Conservation (phyloP, 495 filamentous ascomycete genomes). For the Lentithecium fluviatile region DNA sequence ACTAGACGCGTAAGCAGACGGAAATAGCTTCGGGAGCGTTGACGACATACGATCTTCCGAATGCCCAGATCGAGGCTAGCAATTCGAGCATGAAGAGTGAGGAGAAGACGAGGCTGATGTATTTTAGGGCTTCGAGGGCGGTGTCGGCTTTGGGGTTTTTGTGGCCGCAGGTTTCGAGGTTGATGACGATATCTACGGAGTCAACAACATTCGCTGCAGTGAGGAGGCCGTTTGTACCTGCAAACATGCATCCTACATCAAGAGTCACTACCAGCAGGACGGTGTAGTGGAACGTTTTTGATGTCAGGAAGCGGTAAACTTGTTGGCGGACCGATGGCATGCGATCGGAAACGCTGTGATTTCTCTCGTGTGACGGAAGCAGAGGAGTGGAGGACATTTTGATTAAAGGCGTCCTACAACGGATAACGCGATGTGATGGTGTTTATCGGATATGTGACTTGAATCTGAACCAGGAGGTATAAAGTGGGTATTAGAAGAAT, state of each 20-base stretch:
- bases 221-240: slow-evolving; percentile 28
- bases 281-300: slow-evolving; percentile 58
- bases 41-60: slow-evolving; percentile 52
- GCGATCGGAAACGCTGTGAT: not conserved
- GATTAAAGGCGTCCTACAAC: not conserved
- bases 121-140: slow-evolving; percentile 45
- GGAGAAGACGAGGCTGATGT: slow-evolving; percentile 53
- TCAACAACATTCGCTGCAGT: not conserved
- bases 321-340: slow-evolving; percentile 25
- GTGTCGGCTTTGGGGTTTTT: slow-evolving; percentile 39
- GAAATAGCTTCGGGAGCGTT: slow-evolving; percentile 7
- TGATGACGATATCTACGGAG: slow-evolving; percentile 55
- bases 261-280: slow-evolving; percentile 56
- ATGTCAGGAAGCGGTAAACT: slow-evolving; percentile 49
- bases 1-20: slow-evolving; percentile 38
- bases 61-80: slow-evolving; percentile 55
- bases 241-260: slow-evolving; percentile 59
- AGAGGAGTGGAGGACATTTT: slow-evolving; percentile 21
- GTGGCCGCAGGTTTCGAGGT: slow-evolving; percentile 58
- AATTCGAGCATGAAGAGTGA: slow-evolving; percentile 63
- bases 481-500: no score
- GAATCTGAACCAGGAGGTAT: no score
- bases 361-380: not conserved
- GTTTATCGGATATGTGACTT: no score
- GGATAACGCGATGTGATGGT: not conserved